Conservation (phyloP, 2,329 filamentous ascomycete genomes). For the Niveomyces coronatus region DNA sequence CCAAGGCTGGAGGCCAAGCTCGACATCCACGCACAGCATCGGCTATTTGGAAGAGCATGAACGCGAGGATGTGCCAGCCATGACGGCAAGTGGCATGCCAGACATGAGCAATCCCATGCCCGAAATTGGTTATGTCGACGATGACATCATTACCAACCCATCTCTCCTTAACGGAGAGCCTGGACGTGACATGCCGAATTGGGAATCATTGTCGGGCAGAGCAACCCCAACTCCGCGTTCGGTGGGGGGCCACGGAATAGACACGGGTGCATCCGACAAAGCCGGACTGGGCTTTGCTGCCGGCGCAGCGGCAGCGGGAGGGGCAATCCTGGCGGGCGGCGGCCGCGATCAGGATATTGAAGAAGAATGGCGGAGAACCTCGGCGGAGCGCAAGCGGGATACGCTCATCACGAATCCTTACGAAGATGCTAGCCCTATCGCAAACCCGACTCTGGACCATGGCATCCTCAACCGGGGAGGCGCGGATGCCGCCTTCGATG, state of each 20-base stretch:
- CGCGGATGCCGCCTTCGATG: conserved; percentile 29
- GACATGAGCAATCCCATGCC: conserved; percentile 61
- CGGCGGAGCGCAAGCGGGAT: conserved; percentile 53
- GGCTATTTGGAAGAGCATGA: conserved; percentile 47
- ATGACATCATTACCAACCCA: conserved; percentile 73
- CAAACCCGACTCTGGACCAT: conserved; percentile 41
- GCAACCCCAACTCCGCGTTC: conserved; percentile 35
- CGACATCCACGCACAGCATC: conserved; percentile 48
- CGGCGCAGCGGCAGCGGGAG: conserved; percentile 42
- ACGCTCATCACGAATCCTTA: conserved; percentile 59
- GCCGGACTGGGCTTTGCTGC: conserved; percentile 39
- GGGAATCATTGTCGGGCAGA: conserved; percentile 45
- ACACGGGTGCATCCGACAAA: conserved; percentile 21
- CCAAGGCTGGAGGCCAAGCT: conserved; percentile 42
- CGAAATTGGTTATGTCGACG: conserved; percentile 58
- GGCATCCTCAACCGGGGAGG: conserved; percentile 34
- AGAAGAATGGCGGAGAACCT: conserved; percentile 54
- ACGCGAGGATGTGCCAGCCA: conserved; percentile 33
- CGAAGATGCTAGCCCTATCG: conserved; percentile 53
- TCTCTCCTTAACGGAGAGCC: conserved; percentile 70
- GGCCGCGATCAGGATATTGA: conserved; percentile 46
- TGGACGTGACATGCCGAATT: conserved; percentile 31
- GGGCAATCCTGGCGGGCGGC: conserved; percentile 31
- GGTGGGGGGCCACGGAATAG: conserved; percentile 15
- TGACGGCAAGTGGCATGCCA: conserved; percentile 62